These are phyloP conservation scores for Polyplosphaeria fusca DNA, from an alignment of 495 filamentous ascomycete genomes.

Conservation along the genomic window DNA sequence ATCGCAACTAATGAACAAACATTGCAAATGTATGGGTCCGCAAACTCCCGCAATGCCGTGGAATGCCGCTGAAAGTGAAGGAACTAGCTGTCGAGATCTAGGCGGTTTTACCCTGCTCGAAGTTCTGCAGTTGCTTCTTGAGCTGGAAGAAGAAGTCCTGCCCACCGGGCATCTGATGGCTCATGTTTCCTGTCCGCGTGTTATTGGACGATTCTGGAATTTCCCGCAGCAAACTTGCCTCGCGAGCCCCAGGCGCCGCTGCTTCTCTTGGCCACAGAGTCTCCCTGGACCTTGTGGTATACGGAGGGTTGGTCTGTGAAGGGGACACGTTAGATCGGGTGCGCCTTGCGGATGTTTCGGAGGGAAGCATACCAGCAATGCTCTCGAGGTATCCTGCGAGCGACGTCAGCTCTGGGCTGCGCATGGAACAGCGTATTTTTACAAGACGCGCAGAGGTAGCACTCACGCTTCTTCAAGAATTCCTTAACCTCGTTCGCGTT, in stretches of 20 bases:
- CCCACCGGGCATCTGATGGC: slow-evolving; percentile 31
- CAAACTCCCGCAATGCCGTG: slow-evolving; percentile 26
- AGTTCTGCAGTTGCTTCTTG: slow-evolving; percentile 20
- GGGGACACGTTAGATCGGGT: slow-evolving; percentile 4
- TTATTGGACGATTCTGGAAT: slow-evolving; percentile 1
- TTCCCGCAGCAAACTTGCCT: slow-evolving; percentile 18
- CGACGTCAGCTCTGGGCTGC: slow-evolving; percentile 3
- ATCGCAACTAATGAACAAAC: not conserved
- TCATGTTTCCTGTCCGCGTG: slow-evolving; percentile 23
- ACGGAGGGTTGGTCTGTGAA: slow-evolving; percentile 23
- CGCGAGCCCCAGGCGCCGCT: slow-evolving; percentile 31
- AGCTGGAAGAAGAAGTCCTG: slow-evolving; percentile 34
- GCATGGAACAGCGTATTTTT: not conserved
- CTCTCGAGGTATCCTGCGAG: slow-evolving; percentile 17
- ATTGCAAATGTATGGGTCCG: slow-evolving; percentile 1
- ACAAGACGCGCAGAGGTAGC: not conserved
- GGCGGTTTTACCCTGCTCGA: slow-evolving; percentile 24
- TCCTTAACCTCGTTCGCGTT: slow-evolving; percentile 33
- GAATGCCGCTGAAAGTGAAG: slow-evolving; percentile 26
- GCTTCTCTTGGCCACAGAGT: slow-evolving; percentile 30
- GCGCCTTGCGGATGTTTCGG: not conserved
- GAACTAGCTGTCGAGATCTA: slow-evolving; percentile 1
- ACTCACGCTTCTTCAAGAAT: slow-evolving; percentile 34
- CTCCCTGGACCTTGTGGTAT: slow-evolving; percentile 31
- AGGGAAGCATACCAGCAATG: slow-evolving; percentile 11